Evolutionary conservation across 2,329 filamentous ascomycete genomes (phyloP).

Genomic region (Biscogniauxia mediterranea): DNA sequence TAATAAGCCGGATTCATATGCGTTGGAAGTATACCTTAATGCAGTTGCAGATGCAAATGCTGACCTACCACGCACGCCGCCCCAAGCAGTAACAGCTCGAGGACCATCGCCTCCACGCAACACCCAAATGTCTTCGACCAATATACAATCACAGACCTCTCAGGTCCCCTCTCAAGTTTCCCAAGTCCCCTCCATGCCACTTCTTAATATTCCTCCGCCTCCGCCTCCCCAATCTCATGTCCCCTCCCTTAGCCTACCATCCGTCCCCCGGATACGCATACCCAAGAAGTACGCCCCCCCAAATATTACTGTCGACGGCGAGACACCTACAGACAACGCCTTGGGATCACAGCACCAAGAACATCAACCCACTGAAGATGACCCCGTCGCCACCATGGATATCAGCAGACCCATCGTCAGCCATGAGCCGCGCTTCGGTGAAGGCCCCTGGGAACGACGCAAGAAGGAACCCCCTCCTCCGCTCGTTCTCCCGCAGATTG

Average conservation of each 20-base stretch:
- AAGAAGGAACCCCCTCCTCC: slow-evolving; percentile 8
- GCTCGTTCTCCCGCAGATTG: slow-evolving; percentile 19
- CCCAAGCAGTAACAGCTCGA: slow-evolving; percentile 14
- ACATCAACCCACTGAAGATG: slow-evolving; percentile 12
- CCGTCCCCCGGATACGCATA: slow-evolving; percentile 37
- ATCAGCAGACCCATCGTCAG: slow-evolving; percentile 31
- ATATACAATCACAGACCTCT: not conserved
- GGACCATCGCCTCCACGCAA: slow-evolving; percentile 7
- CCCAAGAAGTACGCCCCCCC: slow-evolving; percentile 44
- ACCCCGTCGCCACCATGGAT: slow-evolving; percentile 21
- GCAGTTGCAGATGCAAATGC: slow-evolving; percentile 27
- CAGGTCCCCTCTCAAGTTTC: no score
- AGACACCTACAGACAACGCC: slow-evolving; percentile 26
- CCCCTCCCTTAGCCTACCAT: slow-evolving; percentile 38
- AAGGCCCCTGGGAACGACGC: slow-evolving; percentile 17
- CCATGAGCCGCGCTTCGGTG: slow-evolving; percentile 27
- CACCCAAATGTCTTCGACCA: not conserved
- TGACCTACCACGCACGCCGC: slow-evolving; percentile 19
- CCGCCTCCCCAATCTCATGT: slow-evolving; percentile 25
- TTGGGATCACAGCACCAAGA: slow-evolving; percentile 5
- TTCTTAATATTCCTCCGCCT: slow-evolving; percentile 8
- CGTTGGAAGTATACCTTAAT: slow-evolving; percentile 38
- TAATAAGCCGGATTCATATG: slow-evolving; percentile 32
- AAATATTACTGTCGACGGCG: slow-evolving; percentile 30
- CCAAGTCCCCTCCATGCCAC: not conserved